Evolutionary conservation across 2,329 filamentous ascomycete species (phyloP), one percentile per base, ranked within the genome.

Genomic region (Talaromyces sp.): DNA sequence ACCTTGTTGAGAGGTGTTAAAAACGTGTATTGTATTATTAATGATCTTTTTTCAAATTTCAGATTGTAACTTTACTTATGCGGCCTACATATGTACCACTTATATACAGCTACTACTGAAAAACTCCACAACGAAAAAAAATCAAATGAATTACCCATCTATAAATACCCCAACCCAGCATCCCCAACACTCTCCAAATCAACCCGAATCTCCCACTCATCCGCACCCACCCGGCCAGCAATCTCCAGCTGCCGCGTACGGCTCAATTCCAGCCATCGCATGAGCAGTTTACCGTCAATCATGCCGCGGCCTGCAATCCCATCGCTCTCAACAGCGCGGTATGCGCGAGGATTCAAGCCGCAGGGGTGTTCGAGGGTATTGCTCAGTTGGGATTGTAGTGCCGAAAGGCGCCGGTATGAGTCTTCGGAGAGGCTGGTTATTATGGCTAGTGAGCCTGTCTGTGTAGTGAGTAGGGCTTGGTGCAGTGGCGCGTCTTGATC

Each of bases 331-430:
- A 82, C 72, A 68, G 84, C 80, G 14, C 95, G 84, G 76, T 93
- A 90, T 0, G 87, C 90, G 59, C 89, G 86, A 2, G 91, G 89
- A 74, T 98, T 98, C 55, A 97, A 80, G 0, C 90, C 91, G 8
- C 87, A 90, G 4, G 89, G 79, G 64, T 92, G 87, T 50, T 90
- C 87, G 8, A 97, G 83, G 0, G 88, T 86, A 35, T 87, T 90
- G 9, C 87, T 82, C 1, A 99, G 81, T 71, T 96, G 92, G 4
- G 88, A 89, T 53, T 93, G 85, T 4, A 99, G 81, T 1, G 90
- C 91, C 4, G 87, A 87, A 3, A 99, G 83, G 0, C 93, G 88
- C 1, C 95, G 88, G 76, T 98, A 98, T 11, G 87, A 82, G 6
- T 88, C 81, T 74, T 98, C 93, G 0, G 87, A 80, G 1, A 98